Evolutionary conservation across 108 stramenopile genomes (phyloP), one percentile per base, ranked within the genome.

Genomic region (Pelagomonas calceolata): DNA sequence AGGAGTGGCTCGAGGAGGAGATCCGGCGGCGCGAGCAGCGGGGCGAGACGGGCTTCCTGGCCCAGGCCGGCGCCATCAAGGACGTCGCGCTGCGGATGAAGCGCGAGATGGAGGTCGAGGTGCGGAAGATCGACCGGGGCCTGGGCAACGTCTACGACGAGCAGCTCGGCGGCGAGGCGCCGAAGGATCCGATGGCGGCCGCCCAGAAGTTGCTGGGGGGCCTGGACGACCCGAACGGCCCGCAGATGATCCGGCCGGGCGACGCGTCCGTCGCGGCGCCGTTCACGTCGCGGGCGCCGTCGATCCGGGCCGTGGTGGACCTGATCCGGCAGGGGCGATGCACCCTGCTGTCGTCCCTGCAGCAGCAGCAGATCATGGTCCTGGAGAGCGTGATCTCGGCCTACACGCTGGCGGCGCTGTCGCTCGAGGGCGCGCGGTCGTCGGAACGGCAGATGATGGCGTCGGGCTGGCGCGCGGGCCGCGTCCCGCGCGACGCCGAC

Each of bases 391-490:
- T 95, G 36, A 98, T 98, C 75, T 92, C 91, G 66, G 95, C 97
- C 34, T 98, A 98, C 79, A 93, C 93, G 0, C 79, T 98, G 70
- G 90, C 91, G 5, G 95, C 92, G 14, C 89, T 98, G 31, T 95
- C 94, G 77, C 84, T 98, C 63, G 94, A 97, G 80, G 95, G 95
- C 0, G 95, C 95, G 36, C 95, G 95, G 75, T 94, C 93, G 71
- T 93, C 93, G 16, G 97, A 98, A 72, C 86, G 89, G 10, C 97
- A 98, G 84, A 94, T 93, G 95, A 94, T 92, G 31, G 91, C 92
- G 0, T 88, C 89, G 83, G 89, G 91, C 63, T 89, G 92, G 85
- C n/a, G n/a, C n/a, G n/a, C n/a, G n/a, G 17, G 17, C 51, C 51
- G 21, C 51, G 17, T 15, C 51, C 51, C 17, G 51, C 51, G 17